Percentiles rank a stretch among this genome's conserved stretches.
Evolutionary conservation across 169 alveolate genomes (phyloP).

Genomic region (Plasmodium yoelii): DNA sequence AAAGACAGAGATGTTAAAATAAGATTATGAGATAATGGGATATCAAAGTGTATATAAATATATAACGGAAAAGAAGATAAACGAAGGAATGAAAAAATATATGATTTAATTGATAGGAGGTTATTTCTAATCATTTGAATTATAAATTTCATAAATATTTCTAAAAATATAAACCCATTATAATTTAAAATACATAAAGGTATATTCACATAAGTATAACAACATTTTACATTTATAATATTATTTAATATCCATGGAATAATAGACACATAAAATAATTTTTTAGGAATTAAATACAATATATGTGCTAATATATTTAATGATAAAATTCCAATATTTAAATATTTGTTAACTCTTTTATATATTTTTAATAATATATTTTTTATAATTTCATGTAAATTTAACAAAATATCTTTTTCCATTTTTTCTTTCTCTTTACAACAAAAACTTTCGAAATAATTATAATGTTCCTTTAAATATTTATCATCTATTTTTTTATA

Average conservation of each 20-base stretch:
- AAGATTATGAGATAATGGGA: conserved; percentile 67
- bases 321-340: conserved; percentile 57
- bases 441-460: conserved; percentile 32
- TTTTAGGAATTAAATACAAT: conserved; percentile 54
- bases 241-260: conserved; percentile 72
- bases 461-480: conserved; percentile 47
- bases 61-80: conserved; percentile 67
- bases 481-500: conserved; percentile 60
- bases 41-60: conserved; percentile 60
- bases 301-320: conserved; percentile 68
- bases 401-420: conserved; percentile 31
- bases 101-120: conserved; percentile 39
- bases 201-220: conserved; percentile 43
- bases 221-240: conserved; percentile 70
- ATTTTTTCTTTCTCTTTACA: conserved; percentile 55
- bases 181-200: conserved; percentile 74
- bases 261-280: conserved; percentile 25
- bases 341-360: conserved; percentile 55
- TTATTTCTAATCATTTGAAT: conserved; percentile 37
- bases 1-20: conserved; percentile 53
- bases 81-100: conserved; percentile 62
- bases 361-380: conserved; percentile 64
- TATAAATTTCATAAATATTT: conserved; percentile 79
- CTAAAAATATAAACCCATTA: conserved; percentile 71
- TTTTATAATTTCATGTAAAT: conserved; percentile 70